These are phyloP conservation scores for Candida alai DNA, from an alignment of 805 yeast genomes.

Conservation along the genomic window DNA sequence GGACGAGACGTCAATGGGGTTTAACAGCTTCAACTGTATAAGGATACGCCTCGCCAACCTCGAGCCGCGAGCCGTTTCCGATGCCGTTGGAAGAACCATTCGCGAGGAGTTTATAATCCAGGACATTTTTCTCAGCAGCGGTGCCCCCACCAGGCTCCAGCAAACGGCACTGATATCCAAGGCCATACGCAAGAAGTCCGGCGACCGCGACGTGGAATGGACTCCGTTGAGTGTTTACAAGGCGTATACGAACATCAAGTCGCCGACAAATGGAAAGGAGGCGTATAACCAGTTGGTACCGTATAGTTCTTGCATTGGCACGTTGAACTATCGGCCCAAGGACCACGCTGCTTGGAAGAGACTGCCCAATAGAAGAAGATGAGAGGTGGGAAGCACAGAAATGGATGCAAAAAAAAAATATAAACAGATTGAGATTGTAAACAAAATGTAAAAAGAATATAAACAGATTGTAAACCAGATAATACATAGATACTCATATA, in stretches of 20 bases:
- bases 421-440: no score
- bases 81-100: conserved; percentile 10
- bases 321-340: conserved; percentile 11
- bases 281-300: conserved; percentile 12
- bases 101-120: conserved; percentile 12
- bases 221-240: conserved; percentile 29
- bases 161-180: no score
- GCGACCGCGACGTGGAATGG: conserved; percentile 21
- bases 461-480: no score
- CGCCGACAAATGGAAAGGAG: conserved; percentile 12
- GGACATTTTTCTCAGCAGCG: conserved; percentile 7
- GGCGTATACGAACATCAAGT: conserved; percentile 29
- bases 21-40: conserved; percentile 7
- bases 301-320: conserved; percentile 11
- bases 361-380: conserved; percentile 10
- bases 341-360: conserved; percentile 12
- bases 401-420: no score
- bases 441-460: no score
- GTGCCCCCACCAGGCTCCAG: not conserved
- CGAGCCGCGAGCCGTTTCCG: conserved; percentile 9
- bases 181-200: conserved; percentile 5
- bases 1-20: conserved; percentile 9
- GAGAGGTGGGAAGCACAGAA: no score
- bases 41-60: conserved; percentile 5
- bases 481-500: no score